Percentiles rank a stretch among this genome's conserved stretches.
Conservation (phyloP, 192 early-diverging fungal species). For the Coemansia asiatica region DNA sequence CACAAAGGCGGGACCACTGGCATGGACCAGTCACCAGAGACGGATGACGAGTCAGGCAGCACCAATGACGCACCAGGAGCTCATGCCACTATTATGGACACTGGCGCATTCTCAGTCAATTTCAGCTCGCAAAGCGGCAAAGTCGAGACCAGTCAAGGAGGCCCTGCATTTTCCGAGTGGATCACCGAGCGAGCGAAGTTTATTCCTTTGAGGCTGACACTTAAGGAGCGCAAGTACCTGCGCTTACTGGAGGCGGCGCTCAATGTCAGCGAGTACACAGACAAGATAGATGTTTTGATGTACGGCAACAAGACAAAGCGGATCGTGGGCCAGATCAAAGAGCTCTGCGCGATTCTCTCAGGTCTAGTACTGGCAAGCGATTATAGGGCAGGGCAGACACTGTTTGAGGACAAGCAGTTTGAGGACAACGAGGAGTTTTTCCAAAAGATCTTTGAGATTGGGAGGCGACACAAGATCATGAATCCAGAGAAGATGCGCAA, state of each 20-base stretch:
- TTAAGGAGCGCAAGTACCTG: slow-evolving; percentile 89
- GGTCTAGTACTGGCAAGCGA: slow-evolving; percentile 85
- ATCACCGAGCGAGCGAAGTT: slow-evolving; percentile 84
- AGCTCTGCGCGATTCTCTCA: slow-evolving; percentile 91
- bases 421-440: slow-evolving; percentile 80
- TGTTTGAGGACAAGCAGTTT: slow-evolving; percentile 68
- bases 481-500: slow-evolving; percentile 96
- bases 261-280: slow-evolving; percentile 87
- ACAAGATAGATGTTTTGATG: slow-evolving; percentile 77
- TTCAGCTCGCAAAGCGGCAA: slow-evolving; percentile 39
- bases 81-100: neutral
- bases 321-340: slow-evolving; percentile 92
- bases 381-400: slow-evolving; percentile 77
- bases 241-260: slow-evolving; percentile 93
- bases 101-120: slow-evolving; percentile 46
- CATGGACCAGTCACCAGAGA: neutral
- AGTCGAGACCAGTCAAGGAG: slow-evolving; percentile 41
- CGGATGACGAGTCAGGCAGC: slow-evolving; percentile 13
- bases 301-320: slow-evolving; percentile 84
- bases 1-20: neutral
- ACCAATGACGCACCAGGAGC: slow-evolving; percentile 14
- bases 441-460: slow-evolving; percentile 68
- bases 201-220: slow-evolving; percentile 89
- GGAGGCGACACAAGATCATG: slow-evolving; percentile 85
- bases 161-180: slow-evolving; percentile 74